Evolutionary conservation across 78 protist genomes (phyloP).

Genomic region (Dictyostelium purpureum): DNA sequence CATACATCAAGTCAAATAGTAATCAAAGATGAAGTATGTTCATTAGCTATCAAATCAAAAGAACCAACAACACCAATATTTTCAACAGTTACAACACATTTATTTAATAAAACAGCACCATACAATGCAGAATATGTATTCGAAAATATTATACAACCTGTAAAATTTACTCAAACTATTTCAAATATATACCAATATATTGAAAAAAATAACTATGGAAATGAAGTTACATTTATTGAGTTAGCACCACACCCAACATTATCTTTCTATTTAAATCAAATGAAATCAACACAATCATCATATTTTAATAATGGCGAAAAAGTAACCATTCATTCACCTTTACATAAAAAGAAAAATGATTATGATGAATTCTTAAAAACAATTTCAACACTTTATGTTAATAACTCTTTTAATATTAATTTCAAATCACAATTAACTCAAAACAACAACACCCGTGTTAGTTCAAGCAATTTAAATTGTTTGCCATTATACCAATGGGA

Average conservation of each 20-base stretch:
- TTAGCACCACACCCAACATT: constrained; percentile 69
- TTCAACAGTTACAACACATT: constrained; percentile 18
- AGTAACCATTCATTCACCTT: neutral
- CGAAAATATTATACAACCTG: constrained; percentile 7
- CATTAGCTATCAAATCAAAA: too few species aligned
- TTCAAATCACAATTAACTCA: neutral
- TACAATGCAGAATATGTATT: neutral
- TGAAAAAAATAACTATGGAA: neutral
- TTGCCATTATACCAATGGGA: constrained; percentile 42
- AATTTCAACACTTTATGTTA: neutral
- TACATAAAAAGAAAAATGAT: constrained; percentile 2
- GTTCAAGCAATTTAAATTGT: too few species aligned
- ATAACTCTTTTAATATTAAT: neutral
- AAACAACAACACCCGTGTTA: too few species aligned
- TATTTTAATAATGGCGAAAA: too few species aligned
- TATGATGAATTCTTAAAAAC: neutral
- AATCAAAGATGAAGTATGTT: constrained; percentile 2
- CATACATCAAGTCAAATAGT: constrained; percentile 27
- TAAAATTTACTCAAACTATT: neutral
- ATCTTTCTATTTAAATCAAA: neutral
- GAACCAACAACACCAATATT: neutral
- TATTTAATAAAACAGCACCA: neutral
- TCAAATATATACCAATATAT: neutral
- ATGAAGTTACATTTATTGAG: neutral
- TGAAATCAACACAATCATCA: neutral